A percentile compares a stretch with the other conserved stretches of the same genome.
Conservation (phyloP, 208 protist genomes). For the Jaenimonas drosophilae region DNA sequence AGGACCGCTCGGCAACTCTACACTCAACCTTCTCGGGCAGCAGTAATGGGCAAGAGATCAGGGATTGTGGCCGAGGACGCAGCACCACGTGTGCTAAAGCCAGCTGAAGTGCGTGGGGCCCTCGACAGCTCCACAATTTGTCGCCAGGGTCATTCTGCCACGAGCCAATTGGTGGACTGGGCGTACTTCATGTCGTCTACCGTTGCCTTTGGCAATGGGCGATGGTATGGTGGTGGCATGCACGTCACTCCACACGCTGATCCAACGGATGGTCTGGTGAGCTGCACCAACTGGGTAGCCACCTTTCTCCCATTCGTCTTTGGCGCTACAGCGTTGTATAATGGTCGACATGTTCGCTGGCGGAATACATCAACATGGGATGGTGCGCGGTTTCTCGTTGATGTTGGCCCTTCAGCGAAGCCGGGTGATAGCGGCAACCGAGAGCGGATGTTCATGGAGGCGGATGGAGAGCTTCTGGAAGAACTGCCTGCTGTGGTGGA, state of each 20-base stretch:
- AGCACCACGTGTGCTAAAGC: too few species aligned
- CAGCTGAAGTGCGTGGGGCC: too few species aligned
- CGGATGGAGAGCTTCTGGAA: conserved; percentile 68
- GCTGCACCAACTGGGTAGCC: conserved; percentile 64
- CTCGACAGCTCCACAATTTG: too few species aligned
- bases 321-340: conserved; percentile 45
- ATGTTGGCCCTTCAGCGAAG: conserved; percentile 11
- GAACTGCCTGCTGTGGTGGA: conserved; percentile 64
- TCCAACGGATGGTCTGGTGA: conserved; percentile 63
- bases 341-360: conserved; percentile 54
- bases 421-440: background rate
- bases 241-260: conserved; percentile 59
- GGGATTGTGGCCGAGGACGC: too few species aligned
- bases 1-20: too few species aligned
- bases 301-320: conserved; percentile 36
- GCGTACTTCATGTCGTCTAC: conserved; percentile 53
- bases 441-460: conserved; percentile 32
- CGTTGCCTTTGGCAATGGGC: conserved; percentile 70
- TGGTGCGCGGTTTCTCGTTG: conserved; percentile 46
- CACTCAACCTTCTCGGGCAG: too few species aligned
- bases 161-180: too few species aligned
- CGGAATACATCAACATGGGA: conserved; percentile 54
- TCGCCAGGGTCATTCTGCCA: too few species aligned
- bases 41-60: too few species aligned
- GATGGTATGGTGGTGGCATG: conserved; percentile 78